Percentiles rank a stretch among this genome's conserved stretches.
Evolutionary conservation across 2,329 filamentous ascomycete species (phyloP).

Genomic region (Conoideocrella luteorostrata): DNA sequence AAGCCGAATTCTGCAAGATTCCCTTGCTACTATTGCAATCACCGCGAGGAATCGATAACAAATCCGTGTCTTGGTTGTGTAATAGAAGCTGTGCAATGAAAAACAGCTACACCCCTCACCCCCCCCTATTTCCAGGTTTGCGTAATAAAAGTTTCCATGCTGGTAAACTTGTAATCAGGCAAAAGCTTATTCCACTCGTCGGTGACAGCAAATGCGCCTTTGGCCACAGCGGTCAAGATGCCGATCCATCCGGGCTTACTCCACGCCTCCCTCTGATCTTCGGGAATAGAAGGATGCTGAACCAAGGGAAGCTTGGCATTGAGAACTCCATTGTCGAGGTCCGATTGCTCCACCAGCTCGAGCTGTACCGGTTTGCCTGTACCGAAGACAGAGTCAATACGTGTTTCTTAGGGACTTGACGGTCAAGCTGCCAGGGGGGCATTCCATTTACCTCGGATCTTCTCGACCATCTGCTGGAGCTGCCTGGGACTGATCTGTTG

Average conservation of each 20-base stretch:
- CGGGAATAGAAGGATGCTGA: constrained; percentile 12
- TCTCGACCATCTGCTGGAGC: constrained; percentile 30
- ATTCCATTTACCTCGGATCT: constrained; percentile 31
- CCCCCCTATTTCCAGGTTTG: no score
- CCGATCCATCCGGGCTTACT: constrained; percentile 23
- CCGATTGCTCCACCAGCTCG: constrained; percentile 13
- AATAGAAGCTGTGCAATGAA: no score
- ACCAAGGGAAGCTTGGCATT: constrained; percentile 18
- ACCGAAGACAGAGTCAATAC: background rate
- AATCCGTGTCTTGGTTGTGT: no score
- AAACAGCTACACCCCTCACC: no score
- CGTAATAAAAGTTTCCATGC: background rate
- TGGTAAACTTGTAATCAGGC: constrained; percentile 36
- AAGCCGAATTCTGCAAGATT: no score
- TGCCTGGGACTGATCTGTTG: constrained; percentile 25
- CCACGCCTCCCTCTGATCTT: constrained; percentile 16
- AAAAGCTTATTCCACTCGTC: constrained; percentile 39
- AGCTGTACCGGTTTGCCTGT: constrained; percentile 12
- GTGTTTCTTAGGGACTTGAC: constrained; percentile 14
- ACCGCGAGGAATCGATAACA: no score
- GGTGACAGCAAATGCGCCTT: constrained; percentile 31
- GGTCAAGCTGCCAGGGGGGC: no score
- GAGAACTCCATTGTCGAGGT: constrained; percentile 12
- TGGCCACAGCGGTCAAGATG: constrained; percentile 27
- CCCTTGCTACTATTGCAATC: no score